A percentile compares a stretch with the other conserved stretches of the same genome.
phyloP scores from a whole-genome alignment of 208 protist species.

The Wallacemonas sp. region DNA sequence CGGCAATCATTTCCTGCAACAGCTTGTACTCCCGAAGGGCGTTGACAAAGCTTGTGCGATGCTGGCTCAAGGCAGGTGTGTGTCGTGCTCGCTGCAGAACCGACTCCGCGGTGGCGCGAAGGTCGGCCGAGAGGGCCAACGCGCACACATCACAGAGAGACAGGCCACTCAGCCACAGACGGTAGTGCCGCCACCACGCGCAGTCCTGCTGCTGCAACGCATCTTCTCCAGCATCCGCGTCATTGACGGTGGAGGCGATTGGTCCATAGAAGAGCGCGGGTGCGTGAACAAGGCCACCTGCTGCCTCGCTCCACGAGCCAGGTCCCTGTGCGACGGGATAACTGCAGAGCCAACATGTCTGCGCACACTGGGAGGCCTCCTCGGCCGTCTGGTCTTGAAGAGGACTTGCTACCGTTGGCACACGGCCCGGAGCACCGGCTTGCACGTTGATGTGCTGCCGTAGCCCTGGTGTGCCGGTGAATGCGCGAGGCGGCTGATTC shows the following conservation, averaged over 20 bases:
- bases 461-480: too few species aligned
- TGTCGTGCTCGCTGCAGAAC: conserved; percentile 39
- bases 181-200: not conserved
- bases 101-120: conserved; percentile 13
- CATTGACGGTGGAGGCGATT: too few species aligned
- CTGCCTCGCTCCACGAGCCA: conserved; percentile 24
- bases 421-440: too few species aligned
- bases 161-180: conserved; percentile 19
- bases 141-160: conserved; percentile 48
- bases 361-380: too few species aligned
- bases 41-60: conserved; percentile 41
- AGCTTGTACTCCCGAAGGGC: conserved; percentile 48
- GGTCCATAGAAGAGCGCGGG: conserved; percentile 27
- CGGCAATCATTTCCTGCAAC: conserved; percentile 39
- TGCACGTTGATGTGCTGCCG: too few species aligned
- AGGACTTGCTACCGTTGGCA: too few species aligned
- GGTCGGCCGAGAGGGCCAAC: conserved; percentile 21
- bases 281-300: not conserved
- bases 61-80: conserved; percentile 27
- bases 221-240: not conserved
- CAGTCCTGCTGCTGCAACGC: not conserved
- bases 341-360: conserved; percentile 56
- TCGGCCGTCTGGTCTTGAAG: too few species aligned
- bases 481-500: not conserved
- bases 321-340: conserved; percentile 19